Evolutionary conservation across 2,329 filamentous ascomycete genomes (phyloP).

Genomic region (Fusarium chlamydosporum): DNA sequence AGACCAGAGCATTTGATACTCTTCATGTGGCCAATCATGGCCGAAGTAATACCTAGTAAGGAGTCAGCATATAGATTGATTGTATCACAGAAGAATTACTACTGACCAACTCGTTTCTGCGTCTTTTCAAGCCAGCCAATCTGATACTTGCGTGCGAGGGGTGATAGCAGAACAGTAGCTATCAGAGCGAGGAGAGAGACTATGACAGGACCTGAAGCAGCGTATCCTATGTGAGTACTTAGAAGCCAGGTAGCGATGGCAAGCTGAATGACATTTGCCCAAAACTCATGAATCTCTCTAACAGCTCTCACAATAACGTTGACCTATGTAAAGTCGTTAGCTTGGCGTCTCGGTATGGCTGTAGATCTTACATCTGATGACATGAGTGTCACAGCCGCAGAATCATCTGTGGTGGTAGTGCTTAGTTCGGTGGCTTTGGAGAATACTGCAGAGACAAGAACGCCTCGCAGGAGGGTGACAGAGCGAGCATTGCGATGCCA

Average conservation of each 20-base stretch:
- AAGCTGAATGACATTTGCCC: constrained; percentile 56
- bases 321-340: constrained; percentile 46
- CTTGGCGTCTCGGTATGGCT: no score
- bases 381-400: constrained; percentile 59
- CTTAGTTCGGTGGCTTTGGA: constrained; percentile 53
- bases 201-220: constrained; percentile 54
- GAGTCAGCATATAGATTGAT: not conserved
- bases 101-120: constrained; percentile 51
- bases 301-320: constrained; percentile 57
- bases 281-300: constrained; percentile 56
- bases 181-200: constrained; percentile 50
- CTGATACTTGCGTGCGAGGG: constrained; percentile 51
- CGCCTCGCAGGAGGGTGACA: constrained; percentile 52
- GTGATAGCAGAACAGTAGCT: constrained; percentile 49
- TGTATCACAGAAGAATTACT: no score
- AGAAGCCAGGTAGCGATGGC: constrained; percentile 54
- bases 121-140: constrained; percentile 48
- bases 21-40: constrained; percentile 59
- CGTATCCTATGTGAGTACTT: constrained; percentile 54
- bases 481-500: constrained; percentile 54
- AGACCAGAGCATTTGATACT: constrained; percentile 60
- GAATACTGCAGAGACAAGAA: constrained; percentile 55
- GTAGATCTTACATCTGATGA: constrained; percentile 55
- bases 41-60: constrained; percentile 48
- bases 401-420: constrained; percentile 50